Evolutionary conservation across 768 basidiomycete genomes (phyloP).

Genomic region (Leccinum subtestaceum): DNA sequence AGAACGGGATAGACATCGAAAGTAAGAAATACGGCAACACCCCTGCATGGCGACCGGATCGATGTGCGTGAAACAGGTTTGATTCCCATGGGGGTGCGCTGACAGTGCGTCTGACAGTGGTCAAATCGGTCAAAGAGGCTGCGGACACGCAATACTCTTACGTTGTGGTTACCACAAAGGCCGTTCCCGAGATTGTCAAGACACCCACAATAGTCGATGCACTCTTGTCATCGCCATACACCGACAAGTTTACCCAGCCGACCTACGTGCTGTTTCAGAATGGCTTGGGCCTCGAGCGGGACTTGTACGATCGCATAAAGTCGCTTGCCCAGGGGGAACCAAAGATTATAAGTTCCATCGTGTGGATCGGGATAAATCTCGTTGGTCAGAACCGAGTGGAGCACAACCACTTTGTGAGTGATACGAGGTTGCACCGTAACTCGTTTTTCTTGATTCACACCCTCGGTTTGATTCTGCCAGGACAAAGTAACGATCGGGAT

Average conservation of each 20-base stretch:
- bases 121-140: conserved; percentile 56
- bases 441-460: not conserved
- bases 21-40: conserved; percentile 60
- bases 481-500: conserved; percentile 53
- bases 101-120: conserved; percentile 39
- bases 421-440: not conserved
- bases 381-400: conserved; percentile 45
- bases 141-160: conserved; percentile 59
- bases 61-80: conserved; percentile 39
- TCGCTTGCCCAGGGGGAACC: conserved; percentile 42
- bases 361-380: conserved; percentile 55
- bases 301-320: conserved; percentile 54
- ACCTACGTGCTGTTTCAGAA: conserved; percentile 68
- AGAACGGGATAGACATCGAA: conserved; percentile 51
- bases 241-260: conserved; percentile 47
- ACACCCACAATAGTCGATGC: conserved; percentile 57
- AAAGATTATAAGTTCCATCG: conserved; percentile 51
- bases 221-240: conserved; percentile 49
- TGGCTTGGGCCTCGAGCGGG: conserved; percentile 60
- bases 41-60: conserved; percentile 59
- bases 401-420: conserved; percentile 51
- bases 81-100: not conserved
- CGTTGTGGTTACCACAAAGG: conserved; percentile 69
- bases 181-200: conserved; percentile 60
- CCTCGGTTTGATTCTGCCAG: not conserved